These are phyloP conservation scores for Acorus gramineus DNA, from an alignment of 106 monocot genomes.

Conservation along the genomic window DNA sequence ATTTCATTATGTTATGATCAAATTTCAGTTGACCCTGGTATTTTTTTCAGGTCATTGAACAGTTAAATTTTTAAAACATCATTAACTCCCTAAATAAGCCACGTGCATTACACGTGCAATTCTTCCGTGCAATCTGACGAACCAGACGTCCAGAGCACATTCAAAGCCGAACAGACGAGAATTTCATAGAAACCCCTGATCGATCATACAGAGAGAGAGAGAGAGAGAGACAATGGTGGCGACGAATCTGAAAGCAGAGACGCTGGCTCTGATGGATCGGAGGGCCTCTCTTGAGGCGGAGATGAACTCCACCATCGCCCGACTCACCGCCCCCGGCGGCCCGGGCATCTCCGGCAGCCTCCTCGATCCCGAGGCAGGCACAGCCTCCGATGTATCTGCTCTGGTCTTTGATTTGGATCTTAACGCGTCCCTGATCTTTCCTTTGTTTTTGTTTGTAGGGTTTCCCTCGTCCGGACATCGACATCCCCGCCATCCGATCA, in stretches of 20 bases:
- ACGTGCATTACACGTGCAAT: too few species aligned
- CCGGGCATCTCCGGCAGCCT: slow-evolving; percentile 83
- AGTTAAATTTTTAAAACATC: not conserved
- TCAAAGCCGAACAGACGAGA: too few species aligned
- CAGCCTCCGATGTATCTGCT: not conserved
- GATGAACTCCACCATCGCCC: slow-evolving; percentile 55
- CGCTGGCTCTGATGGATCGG: slow-evolving; percentile 39
- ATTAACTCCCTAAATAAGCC: too few species aligned
- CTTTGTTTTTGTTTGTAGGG: slow-evolving; percentile 15
- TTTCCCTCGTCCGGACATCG: slow-evolving; percentile 32
- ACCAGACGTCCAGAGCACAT: too few species aligned
- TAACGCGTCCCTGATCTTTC: not conserved
- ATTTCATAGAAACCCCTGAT: too few species aligned
- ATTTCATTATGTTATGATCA: too few species aligned
- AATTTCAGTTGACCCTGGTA: too few species aligned
- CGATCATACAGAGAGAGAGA: too few species aligned
- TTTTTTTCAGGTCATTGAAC: too few species aligned
- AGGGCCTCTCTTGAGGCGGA: slow-evolving; percentile 41
- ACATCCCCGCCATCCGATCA: slow-evolving; percentile 20
- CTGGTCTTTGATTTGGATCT: not conserved
- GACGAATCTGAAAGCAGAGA: slow-evolving; percentile 56
- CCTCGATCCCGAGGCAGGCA: slow-evolving; percentile 54
- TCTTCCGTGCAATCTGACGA: too few species aligned
- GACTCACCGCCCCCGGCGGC: slow-evolving; percentile 38
- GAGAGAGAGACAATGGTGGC: slow-evolving; percentile 44